A percentile compares a stretch with the other conserved stretches of the same genome.
Evolutionary conservation across 257 asterid genomes (phyloP).

Genomic region (Nicotiana sylvestris): DNA sequence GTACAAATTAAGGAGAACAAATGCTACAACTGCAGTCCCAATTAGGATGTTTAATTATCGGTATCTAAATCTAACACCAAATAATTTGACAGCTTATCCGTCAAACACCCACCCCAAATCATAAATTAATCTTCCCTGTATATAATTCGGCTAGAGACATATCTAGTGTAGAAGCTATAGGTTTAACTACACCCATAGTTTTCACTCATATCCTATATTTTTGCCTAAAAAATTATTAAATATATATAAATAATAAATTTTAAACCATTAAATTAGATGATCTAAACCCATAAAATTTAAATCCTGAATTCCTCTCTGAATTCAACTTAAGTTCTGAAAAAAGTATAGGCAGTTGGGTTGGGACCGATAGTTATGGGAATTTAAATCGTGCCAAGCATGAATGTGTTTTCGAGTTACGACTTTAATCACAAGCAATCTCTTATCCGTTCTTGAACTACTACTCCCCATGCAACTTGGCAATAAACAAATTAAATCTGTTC

Average conservation of each 20-base stretch:
- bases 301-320: neutral
- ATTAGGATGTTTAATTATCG: neutral
- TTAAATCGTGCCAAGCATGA: neutral
- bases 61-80: neutral
- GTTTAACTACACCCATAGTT: too few relatives aligned
- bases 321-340: neutral
- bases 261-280: too few relatives aligned
- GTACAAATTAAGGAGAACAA: neutral
- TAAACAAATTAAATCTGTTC: neutral
- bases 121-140: neutral
- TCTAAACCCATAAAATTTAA: too few relatives aligned
- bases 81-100: neutral
- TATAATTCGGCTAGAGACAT: too few relatives aligned
- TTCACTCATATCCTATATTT: too few relatives aligned
- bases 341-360: neutral
- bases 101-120: neutral
- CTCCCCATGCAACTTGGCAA: neutral
- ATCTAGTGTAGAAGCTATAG: too few relatives aligned
- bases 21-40: neutral
- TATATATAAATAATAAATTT: too few relatives aligned
- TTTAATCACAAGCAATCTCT: neutral
- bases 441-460: too few relatives aligned
- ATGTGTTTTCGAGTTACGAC: neutral
- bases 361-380: neutral
- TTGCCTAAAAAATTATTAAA: too few relatives aligned